Evolutionary conservation across 1,284 basidiomycete genomes (phyloP).

Genomic region (Trichosporon coremiiforme): DNA sequence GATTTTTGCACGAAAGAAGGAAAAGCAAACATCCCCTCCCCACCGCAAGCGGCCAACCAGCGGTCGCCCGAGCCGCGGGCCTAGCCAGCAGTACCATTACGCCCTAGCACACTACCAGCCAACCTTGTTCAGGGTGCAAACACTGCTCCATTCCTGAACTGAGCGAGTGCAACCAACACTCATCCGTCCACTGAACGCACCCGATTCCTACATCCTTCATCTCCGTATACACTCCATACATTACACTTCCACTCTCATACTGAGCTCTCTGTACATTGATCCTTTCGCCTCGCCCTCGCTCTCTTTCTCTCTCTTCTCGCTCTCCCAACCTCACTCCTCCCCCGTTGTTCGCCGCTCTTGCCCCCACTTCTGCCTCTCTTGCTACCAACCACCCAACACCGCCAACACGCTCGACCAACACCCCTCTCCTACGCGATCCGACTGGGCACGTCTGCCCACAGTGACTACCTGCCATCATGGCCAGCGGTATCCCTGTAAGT

Average conservation of each 20-base stretch:
- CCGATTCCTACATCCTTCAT: slow-evolving; percentile 10
- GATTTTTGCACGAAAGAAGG: slow-evolving; percentile 18
- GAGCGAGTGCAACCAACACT: background rate
- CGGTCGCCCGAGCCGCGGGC: background rate
- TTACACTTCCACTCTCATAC: background rate
- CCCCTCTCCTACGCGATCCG: slow-evolving; percentile 2
- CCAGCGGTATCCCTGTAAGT: slow-evolving; percentile 43
- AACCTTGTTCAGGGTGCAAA: slow-evolving; percentile 18
- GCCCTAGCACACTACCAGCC: background rate
- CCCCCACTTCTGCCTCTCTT: background rate
- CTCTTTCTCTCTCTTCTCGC: slow-evolving; percentile 5
- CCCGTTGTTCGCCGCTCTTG: slow-evolving; percentile 4
- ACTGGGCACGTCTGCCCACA: background rate
- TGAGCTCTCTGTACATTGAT: background rate
- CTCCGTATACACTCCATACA: background rate
- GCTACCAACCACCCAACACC: background rate
- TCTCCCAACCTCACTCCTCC: slow-evolving; percentile 14
- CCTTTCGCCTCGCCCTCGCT: background rate
- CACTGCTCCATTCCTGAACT: slow-evolving; percentile 10
- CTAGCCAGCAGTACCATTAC: slow-evolving; percentile 2
- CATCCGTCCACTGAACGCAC: background rate
- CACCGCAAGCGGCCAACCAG: background rate
- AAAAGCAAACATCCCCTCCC: background rate
- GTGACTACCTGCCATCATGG: slow-evolving; percentile 30
- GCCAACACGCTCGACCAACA: background rate